phyloP scores from a whole-genome alignment of 2,329 filamentous ascomycete genomes.

The Xylariaceae sp. region DNA sequence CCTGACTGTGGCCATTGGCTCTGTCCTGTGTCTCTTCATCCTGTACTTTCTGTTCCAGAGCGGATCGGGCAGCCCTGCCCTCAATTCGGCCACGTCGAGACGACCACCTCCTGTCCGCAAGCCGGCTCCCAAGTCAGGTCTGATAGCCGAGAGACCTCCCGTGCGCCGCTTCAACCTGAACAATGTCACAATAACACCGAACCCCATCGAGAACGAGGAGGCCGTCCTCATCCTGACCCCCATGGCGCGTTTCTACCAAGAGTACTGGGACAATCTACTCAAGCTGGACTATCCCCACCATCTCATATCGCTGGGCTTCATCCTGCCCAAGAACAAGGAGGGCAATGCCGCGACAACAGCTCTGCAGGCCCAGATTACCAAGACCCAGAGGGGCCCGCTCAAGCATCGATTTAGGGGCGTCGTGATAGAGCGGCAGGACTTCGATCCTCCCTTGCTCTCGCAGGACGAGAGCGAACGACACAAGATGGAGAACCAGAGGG shows the following conservation, averaged over 20 bases:
- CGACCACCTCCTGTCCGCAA: constrained; percentile 62
- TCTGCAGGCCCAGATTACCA: constrained; percentile 76
- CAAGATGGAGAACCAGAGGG: constrained; percentile 85
- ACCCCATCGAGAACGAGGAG: constrained; percentile 73
- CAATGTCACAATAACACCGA: constrained; percentile 75
- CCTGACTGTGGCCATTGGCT: constrained; percentile 24
- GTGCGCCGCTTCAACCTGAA: constrained; percentile 93
- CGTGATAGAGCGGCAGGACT: constrained; percentile 92
- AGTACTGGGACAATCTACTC: constrained; percentile 91
- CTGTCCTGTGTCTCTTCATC: constrained; percentile 25
- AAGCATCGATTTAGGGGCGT: constrained; percentile 84
- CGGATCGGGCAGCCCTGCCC: constrained; percentile 15
- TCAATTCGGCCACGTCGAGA: constrained; percentile 11
- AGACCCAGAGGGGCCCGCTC: constrained; percentile 76
- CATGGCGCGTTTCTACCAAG: constrained; percentile 85
- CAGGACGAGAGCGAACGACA: constrained; percentile 87
- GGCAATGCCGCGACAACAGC: constrained; percentile 79
- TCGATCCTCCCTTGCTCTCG: constrained; percentile 70
- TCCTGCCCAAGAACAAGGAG: constrained; percentile 87
- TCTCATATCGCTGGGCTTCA: constrained; percentile 90
- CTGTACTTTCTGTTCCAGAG: constrained; percentile 24
- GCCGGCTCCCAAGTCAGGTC: constrained; percentile 43
- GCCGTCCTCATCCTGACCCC: constrained; percentile 87
- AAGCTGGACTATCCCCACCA: constrained; percentile 85
- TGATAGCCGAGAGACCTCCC: constrained; percentile 61